phyloP scores from a whole-genome alignment of 2,329 filamentous ascomycete species.

The Cytospora piceicola region DNA sequence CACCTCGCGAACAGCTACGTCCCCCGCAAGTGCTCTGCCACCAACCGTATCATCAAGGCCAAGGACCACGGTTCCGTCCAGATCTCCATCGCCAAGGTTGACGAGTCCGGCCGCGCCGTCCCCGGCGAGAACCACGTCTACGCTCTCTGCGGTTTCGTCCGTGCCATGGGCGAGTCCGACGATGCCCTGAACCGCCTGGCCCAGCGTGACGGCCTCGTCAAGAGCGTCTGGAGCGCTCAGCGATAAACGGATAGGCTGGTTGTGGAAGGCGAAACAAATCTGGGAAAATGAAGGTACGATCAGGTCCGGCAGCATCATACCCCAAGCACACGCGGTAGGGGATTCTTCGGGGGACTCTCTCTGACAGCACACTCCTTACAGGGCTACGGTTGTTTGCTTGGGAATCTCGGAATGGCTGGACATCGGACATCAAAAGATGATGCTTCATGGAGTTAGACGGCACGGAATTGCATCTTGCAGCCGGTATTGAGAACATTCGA shows the following conservation, averaged over 20 bases:
- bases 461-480: conserved; percentile 32
- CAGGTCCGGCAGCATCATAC: neutral
- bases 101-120: conserved; percentile 94
- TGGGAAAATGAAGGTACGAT: conserved; percentile 34
- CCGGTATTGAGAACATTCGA: conserved; percentile 31
- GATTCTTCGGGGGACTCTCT: neutral
- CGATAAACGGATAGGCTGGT: conserved; percentile 50
- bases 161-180: conserved; percentile 97
- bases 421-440: conserved; percentile 28
- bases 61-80: conserved; percentile 99
- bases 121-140: conserved; percentile 97
- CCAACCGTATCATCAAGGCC: conserved; percentile 99
- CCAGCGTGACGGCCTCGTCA: conserved; percentile 94
- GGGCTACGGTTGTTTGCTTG: conserved; percentile 29
- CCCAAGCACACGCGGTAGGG: neutral
- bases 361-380: conserved; percentile 19
- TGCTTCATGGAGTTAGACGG: conserved; percentile 32
- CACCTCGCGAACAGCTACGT: conserved; percentile 70
- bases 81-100: conserved; percentile 96
- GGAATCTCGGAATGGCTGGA: conserved; percentile 30
- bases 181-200: conserved; percentile 94
- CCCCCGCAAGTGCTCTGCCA: conserved; percentile 97
- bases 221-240: conserved; percentile 90
- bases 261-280: conserved; percentile 33
- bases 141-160: conserved; percentile 95